Percentiles rank a stretch among this genome's conserved stretches.
Conservation (phyloP, 495 filamentous ascomycete genomes). For the Tuber microsphaerosporum region DNA sequence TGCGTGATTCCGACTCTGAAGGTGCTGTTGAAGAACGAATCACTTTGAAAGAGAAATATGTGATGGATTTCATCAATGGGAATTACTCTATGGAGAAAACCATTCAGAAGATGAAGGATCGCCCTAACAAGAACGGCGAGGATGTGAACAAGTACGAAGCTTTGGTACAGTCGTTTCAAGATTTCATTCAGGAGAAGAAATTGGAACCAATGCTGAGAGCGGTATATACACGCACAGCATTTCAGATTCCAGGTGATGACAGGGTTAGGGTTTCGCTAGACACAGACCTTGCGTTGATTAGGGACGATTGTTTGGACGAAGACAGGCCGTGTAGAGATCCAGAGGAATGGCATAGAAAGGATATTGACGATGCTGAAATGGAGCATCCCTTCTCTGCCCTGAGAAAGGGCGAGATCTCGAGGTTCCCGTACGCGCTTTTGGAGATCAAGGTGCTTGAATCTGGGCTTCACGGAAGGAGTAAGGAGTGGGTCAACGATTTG, state of each 20-base stretch:
- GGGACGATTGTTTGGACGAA: slow-evolving; percentile 78
- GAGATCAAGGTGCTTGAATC: slow-evolving; percentile 69
- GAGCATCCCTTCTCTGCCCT: slow-evolving; percentile 77
- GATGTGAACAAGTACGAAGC: slow-evolving; percentile 62
- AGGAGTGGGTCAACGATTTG: slow-evolving; percentile 82
- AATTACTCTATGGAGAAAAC: slow-evolving; percentile 89
- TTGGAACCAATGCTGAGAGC: slow-evolving; percentile 81
- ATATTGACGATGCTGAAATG: slow-evolving; percentile 78
- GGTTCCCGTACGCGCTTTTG: slow-evolving; percentile 82
- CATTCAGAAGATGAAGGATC: slow-evolving; percentile 69
- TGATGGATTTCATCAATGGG: slow-evolving; percentile 77
- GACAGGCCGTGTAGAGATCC: slow-evolving; percentile 83
- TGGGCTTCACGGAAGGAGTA: slow-evolving; percentile 40
- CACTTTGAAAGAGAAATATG: slow-evolving; percentile 84
- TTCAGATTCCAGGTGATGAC: slow-evolving; percentile 90
- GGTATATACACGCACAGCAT: slow-evolving; percentile 89
- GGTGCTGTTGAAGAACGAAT: slow-evolving; percentile 61
- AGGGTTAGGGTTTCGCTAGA: slow-evolving; percentile 87
- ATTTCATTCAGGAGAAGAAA: slow-evolving; percentile 66
- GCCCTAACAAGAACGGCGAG: slow-evolving; percentile 51
- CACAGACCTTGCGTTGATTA: slow-evolving; percentile 83
- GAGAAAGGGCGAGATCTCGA: slow-evolving; percentile 82
- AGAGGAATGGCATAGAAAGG: slow-evolving; percentile 78
- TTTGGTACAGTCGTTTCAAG: slow-evolving; percentile 69
- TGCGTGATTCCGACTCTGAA: slow-evolving; percentile 56